These are phyloP conservation scores for Polyplosphaeria fusca DNA, from an alignment of 495 filamentous ascomycete genomes.

Conservation along the genomic window DNA sequence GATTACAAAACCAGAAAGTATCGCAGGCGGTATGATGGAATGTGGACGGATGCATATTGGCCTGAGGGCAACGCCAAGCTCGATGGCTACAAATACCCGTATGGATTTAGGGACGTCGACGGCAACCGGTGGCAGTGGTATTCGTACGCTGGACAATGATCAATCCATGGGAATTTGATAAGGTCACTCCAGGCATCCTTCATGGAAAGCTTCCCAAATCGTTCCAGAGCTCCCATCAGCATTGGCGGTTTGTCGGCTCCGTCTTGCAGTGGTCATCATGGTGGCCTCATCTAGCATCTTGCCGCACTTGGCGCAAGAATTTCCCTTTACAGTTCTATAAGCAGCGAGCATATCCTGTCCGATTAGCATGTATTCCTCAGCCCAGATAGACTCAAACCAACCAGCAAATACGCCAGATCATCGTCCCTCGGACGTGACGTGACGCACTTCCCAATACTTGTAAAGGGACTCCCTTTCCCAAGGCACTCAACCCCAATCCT, in stretches of 20 bases:
- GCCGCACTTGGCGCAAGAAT: constrained; percentile 27
- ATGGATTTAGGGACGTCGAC: constrained; percentile 9
- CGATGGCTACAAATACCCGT: constrained; percentile 6
- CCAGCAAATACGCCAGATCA: constrained; percentile 33
- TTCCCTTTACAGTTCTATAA: constrained; percentile 25
- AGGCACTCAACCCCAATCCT: constrained; percentile 30
- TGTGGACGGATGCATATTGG: constrained; percentile 28
- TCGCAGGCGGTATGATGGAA: background rate
- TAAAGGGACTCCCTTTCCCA: constrained; percentile 15
- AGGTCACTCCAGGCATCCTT: constrained; percentile 27
- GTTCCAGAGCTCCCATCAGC: constrained; percentile 2
- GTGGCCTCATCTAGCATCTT: constrained; percentile 17
- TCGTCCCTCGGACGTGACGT: constrained; percentile 22
- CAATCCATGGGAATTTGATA: background rate
- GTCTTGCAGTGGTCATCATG: constrained; percentile 22
- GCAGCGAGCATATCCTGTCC: constrained; percentile 37
- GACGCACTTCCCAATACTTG: constrained; percentile 26
- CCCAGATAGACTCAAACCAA: constrained; percentile 6
- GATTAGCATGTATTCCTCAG: background rate
- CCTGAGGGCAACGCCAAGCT: background rate
- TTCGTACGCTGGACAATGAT: background rate
- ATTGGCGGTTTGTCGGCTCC: constrained; percentile 21
- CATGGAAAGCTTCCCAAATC: constrained; percentile 35
- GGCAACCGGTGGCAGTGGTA: constrained; percentile 17
- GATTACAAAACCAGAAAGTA: constrained; percentile 32